A percentile compares a stretch with the other conserved stretches of the same genome.
Conservation (phyloP, 345 rosid genomes). For the Pugionium cornutum region DNA sequence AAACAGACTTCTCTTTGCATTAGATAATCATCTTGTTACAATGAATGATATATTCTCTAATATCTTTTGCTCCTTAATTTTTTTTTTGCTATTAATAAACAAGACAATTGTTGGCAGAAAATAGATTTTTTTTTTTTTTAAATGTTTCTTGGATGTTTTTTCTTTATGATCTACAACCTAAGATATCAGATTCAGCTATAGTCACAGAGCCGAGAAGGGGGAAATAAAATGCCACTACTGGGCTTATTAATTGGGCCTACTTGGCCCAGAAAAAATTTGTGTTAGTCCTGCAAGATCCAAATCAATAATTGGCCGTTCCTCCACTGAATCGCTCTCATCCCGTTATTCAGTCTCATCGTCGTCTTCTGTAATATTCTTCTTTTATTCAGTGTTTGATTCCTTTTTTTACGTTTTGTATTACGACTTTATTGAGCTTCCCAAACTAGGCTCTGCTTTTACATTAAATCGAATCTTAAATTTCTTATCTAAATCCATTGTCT, state of each 20-base stretch:
- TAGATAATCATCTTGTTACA: constrained; percentile 5
- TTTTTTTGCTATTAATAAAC: constrained; percentile 22
- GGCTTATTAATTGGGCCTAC: background rate
- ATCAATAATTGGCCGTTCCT: background rate
- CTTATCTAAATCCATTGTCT: background rate
- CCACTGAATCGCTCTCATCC: constrained; percentile 26
- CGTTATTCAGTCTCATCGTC: background rate
- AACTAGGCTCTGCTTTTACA: constrained; percentile 35
- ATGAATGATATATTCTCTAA: constrained; percentile 9
- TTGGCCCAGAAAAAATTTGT: background rate
- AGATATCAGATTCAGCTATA: background rate
- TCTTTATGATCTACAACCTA: background rate
- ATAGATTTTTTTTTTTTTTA: background rate
- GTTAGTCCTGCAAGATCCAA: background rate
- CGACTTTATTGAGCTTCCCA: constrained; percentile 8
- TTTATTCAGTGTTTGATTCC: background rate
- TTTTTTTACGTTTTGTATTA: background rate
- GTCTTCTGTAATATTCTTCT: background rate
- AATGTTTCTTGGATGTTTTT: background rate
- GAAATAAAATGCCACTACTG: background rate
- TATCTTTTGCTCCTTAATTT: background rate
- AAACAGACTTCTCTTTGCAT: constrained; percentile 11
- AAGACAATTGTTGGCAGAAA: constrained; percentile 27
- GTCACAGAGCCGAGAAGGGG: background rate
- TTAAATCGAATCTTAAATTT: constrained; percentile 13